phyloP scores from a whole-genome alignment of 2,329 filamentous ascomycete genomes.

The Nemania sp. region DNA sequence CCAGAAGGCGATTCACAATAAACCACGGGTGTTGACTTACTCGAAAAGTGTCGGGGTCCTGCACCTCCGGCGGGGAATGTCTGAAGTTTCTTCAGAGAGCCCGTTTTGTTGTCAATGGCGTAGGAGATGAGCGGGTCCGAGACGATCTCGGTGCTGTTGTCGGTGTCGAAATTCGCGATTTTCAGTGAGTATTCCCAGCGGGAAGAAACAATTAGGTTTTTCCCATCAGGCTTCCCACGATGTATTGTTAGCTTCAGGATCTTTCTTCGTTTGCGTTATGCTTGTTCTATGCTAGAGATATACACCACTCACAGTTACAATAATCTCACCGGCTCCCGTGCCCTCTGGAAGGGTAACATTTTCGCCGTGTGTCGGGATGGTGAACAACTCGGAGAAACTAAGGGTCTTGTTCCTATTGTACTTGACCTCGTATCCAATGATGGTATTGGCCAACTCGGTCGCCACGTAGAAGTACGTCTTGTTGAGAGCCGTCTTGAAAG shows the following conservation, averaged over 20 bases:
- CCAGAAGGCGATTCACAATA: not conserved
- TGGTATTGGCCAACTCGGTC: conserved; percentile 69
- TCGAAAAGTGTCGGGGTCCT: conserved; percentile 63
- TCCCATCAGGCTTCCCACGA: conserved; percentile 64
- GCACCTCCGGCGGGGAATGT: conserved; percentile 72
- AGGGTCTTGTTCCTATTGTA: conserved; percentile 61
- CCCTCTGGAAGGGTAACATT: conserved; percentile 55
- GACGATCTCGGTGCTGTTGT: conserved; percentile 58
- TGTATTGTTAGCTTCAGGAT: conserved; percentile 21
- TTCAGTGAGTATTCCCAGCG: conserved; percentile 70
- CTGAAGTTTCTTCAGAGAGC: conserved; percentile 66
- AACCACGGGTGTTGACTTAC: conserved; percentile 25
- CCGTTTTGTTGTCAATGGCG: conserved; percentile 65
- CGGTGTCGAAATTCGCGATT: conserved; percentile 60
- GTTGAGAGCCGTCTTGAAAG: conserved; percentile 62
- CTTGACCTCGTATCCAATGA: conserved; percentile 67
- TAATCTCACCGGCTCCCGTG: conserved; percentile 66
- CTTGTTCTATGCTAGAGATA: not conserved
- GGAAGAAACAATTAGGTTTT: conserved; percentile 75
- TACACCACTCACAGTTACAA: conserved; percentile 64
- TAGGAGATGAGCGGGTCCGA: conserved; percentile 76
- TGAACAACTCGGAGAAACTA: conserved; percentile 61
- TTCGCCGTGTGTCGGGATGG: conserved; percentile 61
- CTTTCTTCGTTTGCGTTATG: not conserved
- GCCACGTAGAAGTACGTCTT: conserved; percentile 70